Evolutionary conservation across 441 rosid genomes (phyloP).

Genomic region (Adansonia madagascariensis): DNA sequence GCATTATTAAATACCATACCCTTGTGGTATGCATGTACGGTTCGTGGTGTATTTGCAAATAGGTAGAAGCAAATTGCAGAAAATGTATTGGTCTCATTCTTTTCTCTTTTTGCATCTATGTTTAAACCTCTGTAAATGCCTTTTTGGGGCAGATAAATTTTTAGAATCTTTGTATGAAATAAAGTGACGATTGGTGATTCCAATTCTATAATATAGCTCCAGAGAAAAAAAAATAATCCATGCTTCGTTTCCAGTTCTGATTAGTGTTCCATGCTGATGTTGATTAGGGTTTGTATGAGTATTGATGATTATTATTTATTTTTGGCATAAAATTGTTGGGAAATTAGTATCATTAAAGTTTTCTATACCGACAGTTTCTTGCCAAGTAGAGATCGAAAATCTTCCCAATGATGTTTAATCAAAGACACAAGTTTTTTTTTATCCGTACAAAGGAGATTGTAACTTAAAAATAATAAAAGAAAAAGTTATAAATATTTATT

Average conservation of each 20-base stretch:
- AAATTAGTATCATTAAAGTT: too few relatives aligned
- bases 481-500: too few relatives aligned
- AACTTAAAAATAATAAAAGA: too few relatives aligned
- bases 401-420: too few relatives aligned
- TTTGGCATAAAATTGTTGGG: too few relatives aligned
- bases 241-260: neutral
- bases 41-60: conserved; percentile 39
- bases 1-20: neutral
- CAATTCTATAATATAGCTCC: conserved; percentile 10
- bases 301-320: too few relatives aligned
- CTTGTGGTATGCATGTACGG: conserved; percentile 19
- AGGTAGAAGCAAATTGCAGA: conserved; percentile 17
- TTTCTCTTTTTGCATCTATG: conserved; percentile 49
- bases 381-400: too few relatives aligned
- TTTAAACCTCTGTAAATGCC: conserved; percentile 35
- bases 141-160: conserved; percentile 19
- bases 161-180: conserved; percentile 27
- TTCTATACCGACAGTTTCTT: too few relatives aligned
- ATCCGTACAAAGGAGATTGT: too few relatives aligned
- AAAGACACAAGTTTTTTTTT: too few relatives aligned
- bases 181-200: conserved; percentile 25
- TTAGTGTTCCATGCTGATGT: neutral
- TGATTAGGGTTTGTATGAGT: neutral
- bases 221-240: neutral
- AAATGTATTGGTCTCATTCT: conserved; percentile 56